Evolutionary conservation across 257 asterid genomes (phyloP), one percentile per base, ranked within the genome.

Genomic region (Fraxinus pennsylvanica): DNA sequence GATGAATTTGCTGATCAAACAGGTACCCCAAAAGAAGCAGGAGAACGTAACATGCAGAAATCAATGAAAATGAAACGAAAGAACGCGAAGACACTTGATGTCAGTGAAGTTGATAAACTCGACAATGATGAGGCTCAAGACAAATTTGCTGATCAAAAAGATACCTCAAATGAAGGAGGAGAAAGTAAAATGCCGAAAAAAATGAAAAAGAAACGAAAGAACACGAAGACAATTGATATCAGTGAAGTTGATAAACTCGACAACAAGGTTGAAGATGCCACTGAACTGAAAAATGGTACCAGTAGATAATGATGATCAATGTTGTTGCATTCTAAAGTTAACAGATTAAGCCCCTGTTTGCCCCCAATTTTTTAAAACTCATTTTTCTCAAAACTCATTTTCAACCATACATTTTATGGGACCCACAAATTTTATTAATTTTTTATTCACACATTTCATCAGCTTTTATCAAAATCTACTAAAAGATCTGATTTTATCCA

Each of bases 181-280:
- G 85, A 74, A 57, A 78, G 70, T 59, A 71, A 81, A 54, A 77
- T 72, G 84, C 80, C 70, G 81, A 86, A 82, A 71, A 74, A 61
- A 59, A 86, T 73, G 68, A 85, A 81, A 78, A 91, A 82, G 87
- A 86, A 78, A 72, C 86, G 82, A 68, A 88, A 79, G 61, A 78
- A 80, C 67, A 81, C 41, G 29, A 85, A 80, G 81, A 77, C 69
- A 70, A 54, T 57, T 36, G 29, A 14, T 61, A 25, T 73, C 61
- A 45, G 61, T 29, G 76, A 36, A 74, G 76, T 33, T 17, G 81
- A 75, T 59, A 77, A 81, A 47, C 73, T 36, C 74, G 25, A 59
- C 3, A 61, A 35, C 43, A 84, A 71, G 39, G 76, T n/a, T 68
- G 82, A 71, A 5, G 81, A 81, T 68, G 74, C 65, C 9, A 29